phyloP scores from a whole-genome alignment of 2,329 filamentous ascomycete species.

The Aplosporella prunicola region DNA sequence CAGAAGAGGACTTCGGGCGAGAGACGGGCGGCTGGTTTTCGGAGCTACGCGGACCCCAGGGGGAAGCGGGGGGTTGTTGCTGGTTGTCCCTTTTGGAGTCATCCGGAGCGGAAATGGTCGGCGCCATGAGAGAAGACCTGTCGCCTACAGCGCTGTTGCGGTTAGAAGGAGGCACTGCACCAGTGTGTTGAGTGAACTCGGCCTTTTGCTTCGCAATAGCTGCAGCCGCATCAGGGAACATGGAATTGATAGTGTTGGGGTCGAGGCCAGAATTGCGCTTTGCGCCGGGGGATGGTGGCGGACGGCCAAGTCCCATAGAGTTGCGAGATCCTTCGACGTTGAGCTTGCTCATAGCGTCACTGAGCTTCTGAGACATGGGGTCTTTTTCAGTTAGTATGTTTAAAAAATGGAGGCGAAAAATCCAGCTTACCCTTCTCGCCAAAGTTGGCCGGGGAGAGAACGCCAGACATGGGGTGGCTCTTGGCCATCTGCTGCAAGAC shows the following conservation, averaged over 20 bases:
- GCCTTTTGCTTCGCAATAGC: slow-evolving; percentile 98
- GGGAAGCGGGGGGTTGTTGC: slow-evolving; percentile 61
- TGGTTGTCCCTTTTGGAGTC: slow-evolving; percentile 54
- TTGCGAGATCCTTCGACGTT: slow-evolving; percentile 80
- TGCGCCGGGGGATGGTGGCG: slow-evolving; percentile 63
- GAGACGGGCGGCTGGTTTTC: slow-evolving; percentile 47
- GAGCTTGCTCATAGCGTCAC: slow-evolving; percentile 92
- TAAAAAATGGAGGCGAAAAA: slow-evolving; percentile 2
- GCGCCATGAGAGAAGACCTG: slow-evolving; percentile 63
- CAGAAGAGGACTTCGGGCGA: slow-evolving; percentile 70
- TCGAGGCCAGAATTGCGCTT: slow-evolving; percentile 96
- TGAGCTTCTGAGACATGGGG: slow-evolving; percentile 92
- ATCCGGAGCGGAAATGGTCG: slow-evolving; percentile 62
- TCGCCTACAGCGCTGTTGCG: slow-evolving; percentile 79
- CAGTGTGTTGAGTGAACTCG: slow-evolving; percentile 92
- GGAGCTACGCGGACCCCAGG: slow-evolving; percentile 57
- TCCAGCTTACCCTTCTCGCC: slow-evolving; percentile 67
- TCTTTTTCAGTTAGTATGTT: slow-evolving; percentile 46
- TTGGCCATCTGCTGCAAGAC: slow-evolving; percentile 98
- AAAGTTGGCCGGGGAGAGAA: slow-evolving; percentile 89
- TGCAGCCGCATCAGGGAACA: slow-evolving; percentile 97
- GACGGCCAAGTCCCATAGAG: slow-evolving; percentile 63
- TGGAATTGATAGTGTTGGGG: slow-evolving; percentile 86
- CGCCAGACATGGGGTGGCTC: slow-evolving; percentile 91
- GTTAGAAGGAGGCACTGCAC: slow-evolving; percentile 80